Percentiles rank a stretch among this genome's conserved stretches.
These are phyloP conservation scores for Vitis riparia DNA, from an alignment of 164 flowering plant species.

Conservation along the genomic window DNA sequence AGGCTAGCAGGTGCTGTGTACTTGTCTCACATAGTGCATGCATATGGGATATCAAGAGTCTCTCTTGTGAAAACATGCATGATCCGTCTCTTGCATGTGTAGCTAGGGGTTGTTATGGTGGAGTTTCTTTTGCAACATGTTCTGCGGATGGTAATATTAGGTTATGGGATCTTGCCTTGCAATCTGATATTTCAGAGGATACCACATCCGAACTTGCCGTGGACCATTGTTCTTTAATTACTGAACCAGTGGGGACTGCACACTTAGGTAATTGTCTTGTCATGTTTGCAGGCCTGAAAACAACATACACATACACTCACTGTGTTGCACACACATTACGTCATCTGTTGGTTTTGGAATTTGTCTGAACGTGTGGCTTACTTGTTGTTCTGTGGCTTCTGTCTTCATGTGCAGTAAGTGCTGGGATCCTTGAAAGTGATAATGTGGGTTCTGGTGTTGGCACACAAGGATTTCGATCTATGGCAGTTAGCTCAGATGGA, in stretches of 20 bases:
- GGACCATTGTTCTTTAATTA: constrained; percentile 11
- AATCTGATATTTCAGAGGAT: constrained; percentile 24
- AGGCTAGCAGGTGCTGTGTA: constrained; percentile 60
- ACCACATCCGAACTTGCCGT: constrained; percentile 7
- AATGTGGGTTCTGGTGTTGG: constrained; percentile 37
- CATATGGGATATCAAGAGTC: constrained; percentile 75
- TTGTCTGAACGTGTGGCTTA: background rate
- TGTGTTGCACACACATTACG: background rate
- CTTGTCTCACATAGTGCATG: constrained; percentile 67
- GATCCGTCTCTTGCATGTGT: constrained; percentile 62
- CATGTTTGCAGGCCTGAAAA: background rate
- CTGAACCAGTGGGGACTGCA: constrained; percentile 24
- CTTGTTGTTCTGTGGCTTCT: background rate
- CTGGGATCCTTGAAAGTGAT: constrained; percentile 63
- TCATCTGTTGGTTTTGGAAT: background rate
- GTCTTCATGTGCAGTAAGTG: constrained; percentile 40
- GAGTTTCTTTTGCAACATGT: constrained; percentile 79
- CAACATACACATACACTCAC: background rate
- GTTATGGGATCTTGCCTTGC: constrained; percentile 63
- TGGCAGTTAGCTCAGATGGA: constrained; percentile 76
- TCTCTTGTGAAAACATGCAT: constrained; percentile 62
- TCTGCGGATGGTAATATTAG: constrained; percentile 76
- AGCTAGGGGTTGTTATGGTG: constrained; percentile 67
- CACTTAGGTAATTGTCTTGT: constrained; percentile 39
- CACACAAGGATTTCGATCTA: constrained; percentile 53